phyloP scores from a whole-genome alignment of 345 rosid genomes.

The Salix caprea region DNA sequence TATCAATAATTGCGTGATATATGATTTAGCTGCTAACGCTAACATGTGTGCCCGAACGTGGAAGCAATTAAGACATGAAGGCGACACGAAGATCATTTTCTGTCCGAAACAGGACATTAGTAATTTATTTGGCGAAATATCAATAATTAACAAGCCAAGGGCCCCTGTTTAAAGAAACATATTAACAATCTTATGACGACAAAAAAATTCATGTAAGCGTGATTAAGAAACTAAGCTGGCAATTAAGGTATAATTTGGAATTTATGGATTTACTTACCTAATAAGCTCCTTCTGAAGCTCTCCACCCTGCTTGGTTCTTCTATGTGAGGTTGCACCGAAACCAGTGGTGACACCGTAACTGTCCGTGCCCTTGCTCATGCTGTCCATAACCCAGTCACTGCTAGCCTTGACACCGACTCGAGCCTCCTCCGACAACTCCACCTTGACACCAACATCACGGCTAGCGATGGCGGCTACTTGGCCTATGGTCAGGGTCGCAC shows the following conservation, averaged over 20 bases:
- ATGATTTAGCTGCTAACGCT: not conserved
- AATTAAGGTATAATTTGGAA: not conserved
- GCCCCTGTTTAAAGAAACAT: not conserved
- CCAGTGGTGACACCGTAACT: slow-evolving; percentile 32
- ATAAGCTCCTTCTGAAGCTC: slow-evolving; percentile 26
- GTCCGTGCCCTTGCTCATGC: slow-evolving; percentile 24
- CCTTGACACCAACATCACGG: slow-evolving; percentile 6
- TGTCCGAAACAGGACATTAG: not conserved
- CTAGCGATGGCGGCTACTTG: slow-evolving; percentile 62
- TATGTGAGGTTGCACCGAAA: slow-evolving; percentile 27
- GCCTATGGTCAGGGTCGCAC: slow-evolving; percentile 67
- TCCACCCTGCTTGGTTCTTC: slow-evolving; percentile 28
- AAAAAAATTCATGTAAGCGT: not conserved
- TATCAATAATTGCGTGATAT: not conserved
- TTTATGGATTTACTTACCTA: slow-evolving; percentile 2
- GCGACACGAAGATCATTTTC: not conserved
- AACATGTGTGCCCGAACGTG: not conserved
- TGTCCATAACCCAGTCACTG: slow-evolving; percentile 28
- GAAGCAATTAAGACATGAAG: not conserved
- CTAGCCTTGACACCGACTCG: slow-evolving; percentile 17
- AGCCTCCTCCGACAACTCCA: slow-evolving; percentile 20
- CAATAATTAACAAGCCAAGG: not conserved
- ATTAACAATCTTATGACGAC: not conserved
- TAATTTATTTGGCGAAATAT: not conserved
- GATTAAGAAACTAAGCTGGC: not conserved